Base-by-base conservation (phyloP, 495 filamentous ascomycete species). In the Lepidopterella palustris region DNA sequence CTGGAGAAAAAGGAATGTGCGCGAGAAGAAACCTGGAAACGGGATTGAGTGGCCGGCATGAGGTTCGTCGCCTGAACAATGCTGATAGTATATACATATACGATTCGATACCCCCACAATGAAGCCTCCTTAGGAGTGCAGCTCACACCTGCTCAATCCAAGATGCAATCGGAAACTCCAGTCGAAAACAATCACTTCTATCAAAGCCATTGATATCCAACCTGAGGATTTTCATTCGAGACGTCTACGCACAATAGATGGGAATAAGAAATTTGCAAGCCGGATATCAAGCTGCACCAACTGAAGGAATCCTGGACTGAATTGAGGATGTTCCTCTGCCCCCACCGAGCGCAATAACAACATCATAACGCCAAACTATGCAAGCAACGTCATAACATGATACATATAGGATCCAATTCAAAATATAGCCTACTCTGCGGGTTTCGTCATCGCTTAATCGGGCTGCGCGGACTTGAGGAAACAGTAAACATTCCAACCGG, bases 401-500 rank as follows among this genome's bases (percentile, higher is more conserved):
- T 10, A 42, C 13, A 42, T 11, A 11, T 42, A 48, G 45, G n/a
- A 18, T 18, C 5, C 35, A 18, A 40, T 40, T 9, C 18, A 9
- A 40, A 9, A 18, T n/a, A 40, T 40, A 40, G 18, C 35, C 35
- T 40, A 9, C 35, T 9, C 18, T 40, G 9, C 35, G 18, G 18
- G n/a, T n/a, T n/a, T n/a, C n/a, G n/a, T n/a, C n/a, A n/a, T 28
- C 51, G 25, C 52, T 62, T 66, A 21, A 59, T 27, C 31, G 62
- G 58, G 52, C 62, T 65, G 27, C 57, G 27, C 40, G 60, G 58
- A 49, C 57, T 61, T 5, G 57, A 31, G 5, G 62, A 55, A 15
- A 62, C 61, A 5, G 53, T 48, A 23, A 67, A 67, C 23, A 55
- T 51, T 23, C 65, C 65, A 9, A 68, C 13, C 31, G 53, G 61